Evolutionary conservation across 2,329 filamentous ascomycete genomes (phyloP).

Genomic region (Sporothrix luriei): DNA sequence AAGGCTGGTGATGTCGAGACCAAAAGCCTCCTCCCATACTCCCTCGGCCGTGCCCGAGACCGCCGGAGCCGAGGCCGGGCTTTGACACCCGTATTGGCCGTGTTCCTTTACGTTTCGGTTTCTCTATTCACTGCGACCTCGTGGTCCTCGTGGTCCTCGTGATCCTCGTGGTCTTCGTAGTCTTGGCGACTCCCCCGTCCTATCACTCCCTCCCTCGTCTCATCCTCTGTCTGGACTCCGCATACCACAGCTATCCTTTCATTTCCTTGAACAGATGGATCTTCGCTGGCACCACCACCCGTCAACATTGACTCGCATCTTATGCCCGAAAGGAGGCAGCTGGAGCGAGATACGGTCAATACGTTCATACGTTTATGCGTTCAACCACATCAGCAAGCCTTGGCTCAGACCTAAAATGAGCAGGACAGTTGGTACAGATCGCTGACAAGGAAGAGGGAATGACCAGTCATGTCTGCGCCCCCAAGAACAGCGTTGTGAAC

Average conservation of each 20-base stretch:
- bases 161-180: no score
- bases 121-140: no score
- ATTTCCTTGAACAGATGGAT: neutral
- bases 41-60: constrained; percentile 10
- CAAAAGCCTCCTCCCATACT: neutral
- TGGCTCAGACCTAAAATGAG: neutral
- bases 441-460: neutral
- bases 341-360: constrained; percentile 6
- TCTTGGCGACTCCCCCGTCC: no score
- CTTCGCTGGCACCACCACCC: neutral
- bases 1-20: neutral
- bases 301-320: neutral
- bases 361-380: neutral
- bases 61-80: neutral
- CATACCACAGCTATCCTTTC: no score
- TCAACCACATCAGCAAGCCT: neutral
- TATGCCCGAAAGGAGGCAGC: neutral
- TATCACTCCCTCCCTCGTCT: neutral
- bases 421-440: neutral
- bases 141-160: no score
- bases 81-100: neutral
- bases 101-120: neutral
- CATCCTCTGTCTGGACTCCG: neutral
- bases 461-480: neutral
- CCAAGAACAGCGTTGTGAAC: neutral